Evolutionary conservation across 345 rosid species (phyloP).

Genomic region (Pistacia atlantica): DNA sequence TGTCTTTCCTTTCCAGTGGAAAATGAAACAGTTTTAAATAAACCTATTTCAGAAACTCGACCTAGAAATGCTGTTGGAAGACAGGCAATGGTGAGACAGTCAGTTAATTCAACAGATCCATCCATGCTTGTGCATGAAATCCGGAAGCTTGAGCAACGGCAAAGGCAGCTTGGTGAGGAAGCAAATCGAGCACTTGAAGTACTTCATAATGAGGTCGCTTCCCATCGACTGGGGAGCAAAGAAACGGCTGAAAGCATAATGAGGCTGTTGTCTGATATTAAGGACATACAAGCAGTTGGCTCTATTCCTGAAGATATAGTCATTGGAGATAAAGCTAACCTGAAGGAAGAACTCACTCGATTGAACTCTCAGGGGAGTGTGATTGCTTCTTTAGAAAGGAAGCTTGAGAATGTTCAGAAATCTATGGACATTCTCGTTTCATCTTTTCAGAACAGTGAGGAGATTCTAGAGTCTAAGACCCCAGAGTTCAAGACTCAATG

Average conservation of each 20-base stretch:
- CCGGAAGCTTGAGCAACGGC: slow-evolving; percentile 79
- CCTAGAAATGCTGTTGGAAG: slow-evolving; percentile 42
- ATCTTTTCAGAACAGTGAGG: slow-evolving; percentile 53
- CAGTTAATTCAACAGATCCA: slow-evolving; percentile 72
- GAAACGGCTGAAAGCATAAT: slow-evolving; percentile 80
- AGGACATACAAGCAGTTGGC: slow-evolving; percentile 68
- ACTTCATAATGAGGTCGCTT: slow-evolving; percentile 88
- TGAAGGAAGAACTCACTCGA: slow-evolving; percentile 82
- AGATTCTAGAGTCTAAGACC: slow-evolving; percentile 46
- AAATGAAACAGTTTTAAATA: slow-evolving; percentile 38
- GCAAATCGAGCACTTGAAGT: slow-evolving; percentile 92
- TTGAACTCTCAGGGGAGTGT: slow-evolving; percentile 71
- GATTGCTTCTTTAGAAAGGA: slow-evolving; percentile 73
- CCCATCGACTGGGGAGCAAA: slow-evolving; percentile 75
- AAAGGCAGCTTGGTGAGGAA: slow-evolving; percentile 85
- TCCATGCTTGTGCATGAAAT: slow-evolving; percentile 80
- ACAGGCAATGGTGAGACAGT: slow-evolving; percentile 59
- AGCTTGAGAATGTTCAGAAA: slow-evolving; percentile 89
- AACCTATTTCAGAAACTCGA: slow-evolving; percentile 40
- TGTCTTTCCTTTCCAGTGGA: slow-evolving; percentile 68
- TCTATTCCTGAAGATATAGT: slow-evolving; percentile 55
- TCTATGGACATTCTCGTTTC: slow-evolving; percentile 76
- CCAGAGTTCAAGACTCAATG: slow-evolving; percentile 59
- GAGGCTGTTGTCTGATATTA: slow-evolving; percentile 80
- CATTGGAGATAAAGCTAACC: slow-evolving; percentile 51